These are phyloP conservation scores for Tolypocladium pustulatum DNA, from an alignment of 2,329 filamentous ascomycete species.

Conservation along the genomic window DNA sequence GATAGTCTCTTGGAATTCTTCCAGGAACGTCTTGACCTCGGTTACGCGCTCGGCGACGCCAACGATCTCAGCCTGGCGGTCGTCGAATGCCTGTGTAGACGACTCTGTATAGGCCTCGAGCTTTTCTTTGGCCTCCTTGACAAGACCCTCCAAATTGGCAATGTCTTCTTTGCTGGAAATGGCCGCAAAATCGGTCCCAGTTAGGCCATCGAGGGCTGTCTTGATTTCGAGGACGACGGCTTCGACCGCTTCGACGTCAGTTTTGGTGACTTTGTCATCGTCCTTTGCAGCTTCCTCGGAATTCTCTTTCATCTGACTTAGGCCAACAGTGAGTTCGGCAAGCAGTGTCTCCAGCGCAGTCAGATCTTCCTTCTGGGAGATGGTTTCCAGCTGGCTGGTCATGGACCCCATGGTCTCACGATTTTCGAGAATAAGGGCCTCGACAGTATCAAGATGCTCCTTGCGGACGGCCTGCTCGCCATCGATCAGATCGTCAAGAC, in stretches of 20 bases:
- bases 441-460: constrained; percentile 55
- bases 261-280: constrained; percentile 63
- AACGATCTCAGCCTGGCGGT: constrained; percentile 74
- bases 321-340: constrained; percentile 61
- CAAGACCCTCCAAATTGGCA: constrained; percentile 47
- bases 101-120: constrained; percentile 58
- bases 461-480: constrained; percentile 59
- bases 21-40: constrained; percentile 67
- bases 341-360: constrained; percentile 66
- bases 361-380: constrained; percentile 71
- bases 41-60: constrained; percentile 67
- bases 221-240: constrained; percentile 80
- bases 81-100: constrained; percentile 69
- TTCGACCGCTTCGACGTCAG: constrained; percentile 72
- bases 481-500: constrained; percentile 70
- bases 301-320: constrained; percentile 63
- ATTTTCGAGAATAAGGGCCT: constrained; percentile 58
- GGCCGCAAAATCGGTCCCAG: constrained; percentile 57
- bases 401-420: constrained; percentile 62
- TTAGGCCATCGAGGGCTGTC: constrained; percentile 61
- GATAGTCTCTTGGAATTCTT: constrained; percentile 67
- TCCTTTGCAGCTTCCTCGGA: constrained; percentile 43
- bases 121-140: constrained; percentile 63
- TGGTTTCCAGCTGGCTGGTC: constrained; percentile 54
- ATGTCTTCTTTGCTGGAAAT: constrained; percentile 71